Evolutionary conservation across 1,284 basidiomycete species (phyloP), one percentile per base, ranked within the genome.

Genomic region (Pulveroboletus sp.): DNA sequence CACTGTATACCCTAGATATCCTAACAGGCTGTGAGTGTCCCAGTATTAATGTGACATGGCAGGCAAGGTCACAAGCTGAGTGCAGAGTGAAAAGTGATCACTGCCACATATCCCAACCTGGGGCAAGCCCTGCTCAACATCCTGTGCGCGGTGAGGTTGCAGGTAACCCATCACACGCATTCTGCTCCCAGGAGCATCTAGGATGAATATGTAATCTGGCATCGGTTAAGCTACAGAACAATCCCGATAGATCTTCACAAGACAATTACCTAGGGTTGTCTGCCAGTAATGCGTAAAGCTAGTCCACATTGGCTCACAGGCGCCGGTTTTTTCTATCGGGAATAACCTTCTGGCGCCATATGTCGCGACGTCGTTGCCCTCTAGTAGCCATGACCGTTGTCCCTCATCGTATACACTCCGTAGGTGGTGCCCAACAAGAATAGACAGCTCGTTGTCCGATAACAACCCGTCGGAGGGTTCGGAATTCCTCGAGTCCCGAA

Each of bases 161-260:
- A 93, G 80, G 15, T 95, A 73, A 21, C 83, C 80, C 5, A 76
- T 74, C 6, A 95, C 78, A 24, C 70, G 66, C 4, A 79, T 76
- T n/a, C 56, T 63, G 52, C 65, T 66, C 54, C 69, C 63, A 24
- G 72, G 65, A 12, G 80, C 72, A 56, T 84, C 78, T 9, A 87
- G 57, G 41, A 89, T 70, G 66, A 96, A 93, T 52, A 97, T 89
- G 68, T 98, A 97, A 75, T 97, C 93, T 93, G 58, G 49, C 36
- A 36, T 32, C 43, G 53, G 11, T 35, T 60, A n/a, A 65, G 62
- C 57, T 17, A 49, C n/a, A 12, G 39, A 7, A 35, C 21, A 11
- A 17, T 41, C 33, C 35, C 10, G n/a, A 26, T 6, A 26, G 51
- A 36, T 52, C 41, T 45, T 46, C 6, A 29, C 37, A 32, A 13